phyloP scores from a whole-genome alignment of 169 alveolate species.

The Cryptosporidium sp. region DNA sequence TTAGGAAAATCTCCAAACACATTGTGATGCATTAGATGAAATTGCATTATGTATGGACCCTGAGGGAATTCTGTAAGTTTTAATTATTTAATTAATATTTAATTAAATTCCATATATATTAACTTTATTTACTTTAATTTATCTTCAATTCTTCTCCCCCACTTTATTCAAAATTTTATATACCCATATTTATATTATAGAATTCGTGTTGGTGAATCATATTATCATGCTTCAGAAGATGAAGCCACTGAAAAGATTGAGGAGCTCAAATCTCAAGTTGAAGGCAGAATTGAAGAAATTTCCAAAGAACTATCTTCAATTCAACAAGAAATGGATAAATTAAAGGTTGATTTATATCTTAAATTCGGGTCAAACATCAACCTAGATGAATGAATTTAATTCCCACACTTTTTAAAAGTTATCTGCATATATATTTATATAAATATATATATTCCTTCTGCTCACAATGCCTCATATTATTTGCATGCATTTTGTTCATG shows the following conservation, averaged over 20 bases:
- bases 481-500: neutral
- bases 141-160: neutral
- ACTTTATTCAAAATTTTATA: neutral
- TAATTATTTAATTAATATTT: too few species aligned
- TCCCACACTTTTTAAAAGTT: neutral
- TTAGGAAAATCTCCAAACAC: conserved; percentile 59
- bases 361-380: conserved; percentile 71
- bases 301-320: conserved; percentile 23
- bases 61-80: conserved; percentile 70
- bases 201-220: conserved; percentile 54
- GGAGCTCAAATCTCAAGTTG: conserved; percentile 12
- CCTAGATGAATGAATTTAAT: conserved; percentile 38
- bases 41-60: conserved; percentile 68
- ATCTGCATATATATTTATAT: neutral
- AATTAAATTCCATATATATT: neutral
- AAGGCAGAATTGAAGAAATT: conserved; percentile 9
- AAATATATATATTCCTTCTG: neutral
- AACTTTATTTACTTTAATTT: too few species aligned
- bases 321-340: conserved; percentile 32
- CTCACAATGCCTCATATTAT: neutral
- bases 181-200: neutral
- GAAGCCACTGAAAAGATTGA: conserved; percentile 61
- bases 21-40: conserved; percentile 63
- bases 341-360: conserved; percentile 48
- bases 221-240: conserved; percentile 44